These are phyloP conservation scores for Panicum miliaceum DNA, from an alignment of 176 grass and related monocot genomes.

Conservation along the genomic window DNA sequence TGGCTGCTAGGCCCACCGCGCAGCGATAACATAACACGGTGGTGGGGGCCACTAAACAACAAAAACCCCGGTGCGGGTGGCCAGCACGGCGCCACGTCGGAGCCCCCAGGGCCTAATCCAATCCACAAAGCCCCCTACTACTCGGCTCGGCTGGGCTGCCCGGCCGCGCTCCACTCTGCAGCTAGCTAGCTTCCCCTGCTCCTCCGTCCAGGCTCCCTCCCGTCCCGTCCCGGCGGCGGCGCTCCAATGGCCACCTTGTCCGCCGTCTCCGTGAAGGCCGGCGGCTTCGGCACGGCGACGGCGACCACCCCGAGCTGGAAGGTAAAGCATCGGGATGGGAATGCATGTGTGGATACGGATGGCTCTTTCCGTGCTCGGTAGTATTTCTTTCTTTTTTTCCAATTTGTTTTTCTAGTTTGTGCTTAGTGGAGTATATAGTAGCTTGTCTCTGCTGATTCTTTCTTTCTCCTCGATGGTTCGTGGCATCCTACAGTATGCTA, in stretches of 20 bases:
- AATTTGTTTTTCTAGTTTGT: neutral
- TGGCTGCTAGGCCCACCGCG: neutral
- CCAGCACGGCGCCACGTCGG: constrained; percentile 15
- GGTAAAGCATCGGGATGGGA: neutral
- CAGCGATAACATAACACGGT: neutral
- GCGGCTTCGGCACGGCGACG: neutral
- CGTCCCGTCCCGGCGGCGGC: neutral
- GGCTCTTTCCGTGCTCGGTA: too few relatives aligned
- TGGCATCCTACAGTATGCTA: too few relatives aligned
- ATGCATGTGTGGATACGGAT: too few relatives aligned
- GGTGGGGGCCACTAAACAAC: neutral
- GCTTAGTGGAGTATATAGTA: too few relatives aligned
- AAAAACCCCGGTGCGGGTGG: constrained; percentile 18
- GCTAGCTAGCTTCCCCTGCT: neutral
- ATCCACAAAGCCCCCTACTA: neutral
- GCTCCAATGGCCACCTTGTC: constrained; percentile 32
- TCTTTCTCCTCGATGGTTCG: too few relatives aligned
- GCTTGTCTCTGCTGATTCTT: too few relatives aligned
- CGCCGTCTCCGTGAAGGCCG: neutral
- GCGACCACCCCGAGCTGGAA: constrained; percentile 4
- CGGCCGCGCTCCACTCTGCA: neutral
- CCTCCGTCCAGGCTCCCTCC: neutral
- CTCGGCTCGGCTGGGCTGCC: neutral
- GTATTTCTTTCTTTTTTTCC: neutral
- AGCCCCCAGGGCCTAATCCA: constrained; percentile 1